Base-by-base conservation (phyloP, 352 stramenopile genomes). In the Phytophthora cactorum region DNA sequence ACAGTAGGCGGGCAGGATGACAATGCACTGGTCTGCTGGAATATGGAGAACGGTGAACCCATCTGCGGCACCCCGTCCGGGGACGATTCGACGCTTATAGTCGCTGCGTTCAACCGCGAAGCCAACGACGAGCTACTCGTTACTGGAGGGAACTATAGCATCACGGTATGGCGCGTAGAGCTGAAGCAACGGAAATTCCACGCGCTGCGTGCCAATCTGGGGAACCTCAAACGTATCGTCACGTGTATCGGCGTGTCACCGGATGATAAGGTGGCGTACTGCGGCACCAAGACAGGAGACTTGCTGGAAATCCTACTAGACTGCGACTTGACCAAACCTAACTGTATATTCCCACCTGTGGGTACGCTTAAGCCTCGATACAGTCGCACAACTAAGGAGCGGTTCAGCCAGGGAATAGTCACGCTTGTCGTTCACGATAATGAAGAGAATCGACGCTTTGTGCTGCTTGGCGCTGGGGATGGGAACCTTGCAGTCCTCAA, bases 21-120 rank as follows among this genome's bases (percentile, higher is more conserved):
- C 78, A 99, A 99, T 73, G 91, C 95, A 36, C 82, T 99, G 39
- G 96, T 99, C 27, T 96, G 98, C 61, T 99, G 96, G 96, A 92
- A 98, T 73, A 92, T 98, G 68, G 63, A 76, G 36, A 94, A 70
- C 1, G 94, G 95, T 31, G 81, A 92, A 55, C 83, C 92, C 25
- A 90, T 99, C 55, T 99, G 95, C 65, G 97, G 95, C 49, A 97
- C 86, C 12, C 92, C 91, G 32, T 96, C 95, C n/a, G 92, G 92
- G 12, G 92, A 92, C 62, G 96, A 99, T 68, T 97, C 91, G 39
- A 95, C 92, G 25, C 86, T 97, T 4, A 86, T 91, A 12, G 68
- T 98, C 22, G 65, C 78, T 14, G 97, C 92, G 64, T 94, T 98
- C 66, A 90, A 98, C 77, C 77, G 50, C 11, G 62, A 71, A 34